These are phyloP conservation scores for Myrmaecium sp. DNA, from an alignment of 2,329 filamentous ascomycete species.

Conservation along the genomic window DNA sequence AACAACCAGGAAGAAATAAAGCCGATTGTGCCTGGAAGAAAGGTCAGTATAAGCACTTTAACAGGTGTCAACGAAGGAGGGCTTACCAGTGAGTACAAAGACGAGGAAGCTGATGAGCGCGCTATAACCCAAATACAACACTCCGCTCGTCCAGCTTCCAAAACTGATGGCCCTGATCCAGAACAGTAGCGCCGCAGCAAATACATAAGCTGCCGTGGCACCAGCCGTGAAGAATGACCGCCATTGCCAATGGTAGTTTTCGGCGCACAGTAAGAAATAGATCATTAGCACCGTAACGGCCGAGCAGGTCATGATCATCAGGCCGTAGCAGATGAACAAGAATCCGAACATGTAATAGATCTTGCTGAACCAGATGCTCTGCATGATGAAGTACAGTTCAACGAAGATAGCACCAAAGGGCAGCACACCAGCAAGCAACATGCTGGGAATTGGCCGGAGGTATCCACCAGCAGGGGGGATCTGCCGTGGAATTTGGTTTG, in stretches of 20 bases:
- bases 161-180: slow-evolving; percentile 79
- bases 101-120: slow-evolving; percentile 77
- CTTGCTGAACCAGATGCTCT: slow-evolving; percentile 93
- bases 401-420: slow-evolving; percentile 96
- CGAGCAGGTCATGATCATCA: slow-evolving; percentile 92
- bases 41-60: slow-evolving; percentile 7
- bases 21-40: slow-evolving; percentile 63
- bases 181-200: slow-evolving; percentile 78
- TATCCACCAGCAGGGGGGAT: slow-evolving; percentile 75
- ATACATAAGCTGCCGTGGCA: slow-evolving; percentile 81
- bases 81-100: slow-evolving; percentile 83
- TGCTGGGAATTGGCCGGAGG: slow-evolving; percentile 71
- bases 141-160: slow-evolving; percentile 66
- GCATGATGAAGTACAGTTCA: slow-evolving; percentile 99
- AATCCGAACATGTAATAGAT: slow-evolving; percentile 99
- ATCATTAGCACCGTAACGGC: slow-evolving; percentile 87
- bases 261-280: slow-evolving; percentile 87
- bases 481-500: slow-evolving; percentile 95
- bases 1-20: slow-evolving; percentile 94
- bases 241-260: slow-evolving; percentile 99
- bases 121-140: slow-evolving; percentile 89
- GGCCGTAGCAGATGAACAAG: slow-evolving; percentile 88
- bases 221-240: slow-evolving; percentile 82
- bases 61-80: slow-evolving; percentile 4
- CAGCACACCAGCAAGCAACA: slow-evolving; percentile 79